phyloP scores from a whole-genome alignment of 805 yeast species.

The Cyberlindnera euphorbiiphila region DNA sequence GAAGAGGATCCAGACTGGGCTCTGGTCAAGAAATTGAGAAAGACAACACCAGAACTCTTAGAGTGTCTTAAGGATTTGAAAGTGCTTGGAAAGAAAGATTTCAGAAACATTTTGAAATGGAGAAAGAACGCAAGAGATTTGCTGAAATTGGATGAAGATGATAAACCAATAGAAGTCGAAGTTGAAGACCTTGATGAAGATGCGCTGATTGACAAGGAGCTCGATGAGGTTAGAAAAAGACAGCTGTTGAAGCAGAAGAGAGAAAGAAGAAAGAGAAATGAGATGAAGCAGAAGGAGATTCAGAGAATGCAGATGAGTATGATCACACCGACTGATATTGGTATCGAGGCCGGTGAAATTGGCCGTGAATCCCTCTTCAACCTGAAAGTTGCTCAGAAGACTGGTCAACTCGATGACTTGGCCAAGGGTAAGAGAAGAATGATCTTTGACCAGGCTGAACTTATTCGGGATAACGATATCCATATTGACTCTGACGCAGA shows the following conservation, averaged over 20 bases:
- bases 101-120: constrained; percentile 80
- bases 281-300: constrained; percentile 80
- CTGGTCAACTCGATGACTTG: constrained; percentile 73
- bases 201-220: constrained; percentile 82
- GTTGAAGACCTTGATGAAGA: constrained; percentile 79
- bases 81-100: constrained; percentile 92
- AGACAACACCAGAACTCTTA: constrained; percentile 72
- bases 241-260: constrained; percentile 69
- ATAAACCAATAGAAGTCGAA: constrained; percentile 42
- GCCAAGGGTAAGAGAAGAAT: constrained; percentile 71
- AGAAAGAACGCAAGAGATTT: constrained; percentile 80
- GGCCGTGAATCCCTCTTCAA: constrained; percentile 81
- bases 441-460: constrained; percentile 54
- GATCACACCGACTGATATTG: constrained; percentile 89
- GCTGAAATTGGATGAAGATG: constrained; percentile 62
- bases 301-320: constrained; percentile 93
- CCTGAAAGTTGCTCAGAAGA: constrained; percentile 78
- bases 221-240: constrained; percentile 66
- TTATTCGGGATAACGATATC: constrained; percentile 52
- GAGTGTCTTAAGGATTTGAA: constrained; percentile 88
- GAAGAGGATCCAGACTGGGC: constrained; percentile 66
- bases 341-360: constrained; percentile 82
- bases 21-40: constrained; percentile 63
- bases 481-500: constrained; percentile 46
- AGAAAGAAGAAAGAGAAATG: constrained; percentile 79